Evolutionary conservation across 352 stramenopile genomes (phyloP), one percentile per base, ranked within the genome.

Genomic region (Saprolegnia diclina): DNA sequence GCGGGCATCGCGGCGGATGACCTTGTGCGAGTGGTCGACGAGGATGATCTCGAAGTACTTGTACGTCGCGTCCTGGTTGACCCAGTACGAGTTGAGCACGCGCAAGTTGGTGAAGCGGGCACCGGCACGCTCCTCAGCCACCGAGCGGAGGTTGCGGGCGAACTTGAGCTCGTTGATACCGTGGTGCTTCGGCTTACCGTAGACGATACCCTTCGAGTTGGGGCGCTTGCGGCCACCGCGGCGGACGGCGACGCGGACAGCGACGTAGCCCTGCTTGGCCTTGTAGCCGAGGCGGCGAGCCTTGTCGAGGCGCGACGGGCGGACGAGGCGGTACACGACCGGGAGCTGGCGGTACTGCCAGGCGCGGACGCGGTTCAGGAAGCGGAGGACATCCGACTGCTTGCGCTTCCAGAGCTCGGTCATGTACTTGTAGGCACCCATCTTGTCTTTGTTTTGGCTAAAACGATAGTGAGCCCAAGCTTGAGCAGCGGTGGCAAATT

Each of bases 11-110:
- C 98, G 98, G 78, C 97, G 92, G 85, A 99, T 99, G 69, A 89
- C 91, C 76, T 91, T 94, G 89, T 99, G 97, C 74, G 85, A 90
- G 74, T 98, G 95, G 88, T 99, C 97, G 50, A 99, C 95, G 53
- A 99, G 79, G 82, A 99, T 99, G 74, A 99, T 87, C 89, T 99
- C 97, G 74, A 99, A 99, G 86, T 99, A 99, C 87, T 99, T 99
- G 96, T 99, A 99, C 73, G 97, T 99, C 38, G 97, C 96, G 81
- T 99, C 97, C 77, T 99, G 96, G 90, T 99, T 99, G 75, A 99
- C 87, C 97, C 97, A 99, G 92, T 99, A 99, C 70, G 96, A 99
- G 94, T 99, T 99, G 32, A 99, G 88, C 67, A 99, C 97, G 71
- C 97, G 93, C 67, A 99, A 80, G 93, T 99, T 99, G 73, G 80